Evolutionary conservation across 768 basidiomycete genomes (phyloP), one percentile per base, ranked within the genome.

Genomic region (Pulveroboletus sp.): DNA sequence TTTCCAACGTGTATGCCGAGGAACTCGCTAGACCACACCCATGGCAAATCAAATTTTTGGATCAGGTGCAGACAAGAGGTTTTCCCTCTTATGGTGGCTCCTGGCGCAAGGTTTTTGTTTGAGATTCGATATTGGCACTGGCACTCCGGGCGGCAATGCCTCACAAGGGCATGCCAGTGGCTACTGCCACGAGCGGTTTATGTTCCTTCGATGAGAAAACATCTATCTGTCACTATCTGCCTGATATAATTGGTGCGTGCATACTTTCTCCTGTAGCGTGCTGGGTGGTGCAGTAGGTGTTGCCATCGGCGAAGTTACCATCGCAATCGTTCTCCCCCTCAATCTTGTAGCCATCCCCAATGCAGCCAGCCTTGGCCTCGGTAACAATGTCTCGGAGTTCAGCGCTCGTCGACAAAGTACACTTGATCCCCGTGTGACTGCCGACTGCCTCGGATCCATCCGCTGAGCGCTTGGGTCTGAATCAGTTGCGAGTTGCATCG

Each of bases 71-170:
- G 70, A 55, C 79, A 85, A 62, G 78, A 77, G 10, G 40, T 90
- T 4, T 86, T 75, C 54, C 81, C 84, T 3, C 65, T 90, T 8
- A 64, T 91, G 17, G 74, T 83, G 13, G 77, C 84, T 6, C 23
- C 82, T 12, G 86, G 85, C 0, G 60, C 80, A 11, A 86, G 87
- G 0, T 75, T 72, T 55, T 64, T 88, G 36, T 85, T 85, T 74
- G 78, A 81, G 73, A 64, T 67, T 4, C 86, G n/a, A n/a, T n/a
- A n/a, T n/a, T 85, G 0, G 67, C 87, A 29, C 84, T 88, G 51
- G 85, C 75, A 10, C 67, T 91, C 16, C 89, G 91, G 67, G 85
- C 87, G 4, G 82, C 88, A 2, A 91, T 91, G 88, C 89, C 89
- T 2, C 62, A 87, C 24, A 82, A 81, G 55, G 87, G 90, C 55